phyloP scores from a whole-genome alignment of 331 rosid genomes.

The Dryas integrifolia region DNA sequence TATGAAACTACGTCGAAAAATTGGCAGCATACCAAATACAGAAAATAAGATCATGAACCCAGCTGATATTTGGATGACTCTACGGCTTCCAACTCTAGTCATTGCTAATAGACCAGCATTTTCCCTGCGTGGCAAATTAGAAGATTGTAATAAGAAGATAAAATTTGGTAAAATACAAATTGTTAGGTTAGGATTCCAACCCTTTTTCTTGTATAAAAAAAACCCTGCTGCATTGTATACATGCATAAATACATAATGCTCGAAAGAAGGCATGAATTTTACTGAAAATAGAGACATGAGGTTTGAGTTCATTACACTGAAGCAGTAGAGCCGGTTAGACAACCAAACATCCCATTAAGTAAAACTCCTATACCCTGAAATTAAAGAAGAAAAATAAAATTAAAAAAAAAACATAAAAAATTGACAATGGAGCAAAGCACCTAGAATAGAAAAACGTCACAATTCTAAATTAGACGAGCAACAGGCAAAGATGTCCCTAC shows the following conservation, averaged over 20 bases:
- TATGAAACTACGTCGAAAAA: neutral
- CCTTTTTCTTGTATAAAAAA: neutral
- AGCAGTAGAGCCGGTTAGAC: constrained; percentile 57
- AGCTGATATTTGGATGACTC: constrained; percentile 77
- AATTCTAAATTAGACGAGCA: neutral
- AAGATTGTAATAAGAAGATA: neutral
- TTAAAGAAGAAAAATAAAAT: neutral
- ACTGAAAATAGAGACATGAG: neutral
- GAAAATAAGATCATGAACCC: constrained; percentile 83
- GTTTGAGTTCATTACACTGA: constrained; percentile 53
- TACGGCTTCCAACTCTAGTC: constrained; percentile 75
- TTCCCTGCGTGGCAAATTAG: constrained; percentile 44
- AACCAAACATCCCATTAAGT: constrained; percentile 62
- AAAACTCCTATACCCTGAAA: constrained; percentile 62
- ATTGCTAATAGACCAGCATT: constrained; percentile 79
- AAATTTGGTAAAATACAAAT: neutral
- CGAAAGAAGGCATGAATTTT: neutral
- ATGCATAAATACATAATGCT: neutral
- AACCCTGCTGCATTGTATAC: neutral
- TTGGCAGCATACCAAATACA: constrained; percentile 48
- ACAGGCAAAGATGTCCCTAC: constrained; percentile 32
- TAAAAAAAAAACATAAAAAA: neutral
- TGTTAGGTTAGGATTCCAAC: too few species aligned
- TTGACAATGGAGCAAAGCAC: neutral
- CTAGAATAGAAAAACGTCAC: neutral